Base-by-base conservation (phyloP, 2,329 filamentous ascomycete species). In the Ceratocystis cacaofunesta region DNA sequence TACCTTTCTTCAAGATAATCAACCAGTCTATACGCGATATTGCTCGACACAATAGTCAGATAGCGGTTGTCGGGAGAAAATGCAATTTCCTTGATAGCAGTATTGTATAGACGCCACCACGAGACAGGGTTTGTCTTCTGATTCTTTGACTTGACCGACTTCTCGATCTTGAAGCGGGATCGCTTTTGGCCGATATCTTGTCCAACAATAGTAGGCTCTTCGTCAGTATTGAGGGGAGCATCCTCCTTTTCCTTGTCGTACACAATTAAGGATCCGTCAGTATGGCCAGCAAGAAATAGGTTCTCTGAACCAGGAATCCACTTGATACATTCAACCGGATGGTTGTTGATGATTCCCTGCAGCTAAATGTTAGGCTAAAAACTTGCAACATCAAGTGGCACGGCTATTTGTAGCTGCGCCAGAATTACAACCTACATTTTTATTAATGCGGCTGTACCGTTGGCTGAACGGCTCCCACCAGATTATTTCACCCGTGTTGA, bases 211-310 rank as follows among this genome's bases (percentile, higher is more conserved):
- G 46, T 30, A 12, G 60, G 64, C 65, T 83, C 79, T 43, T 87
- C 82, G 72, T 95, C 90, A 0, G 88, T 81, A 2, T 84, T 80
- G 71, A 96, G 94, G 1, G 85, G 80, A 0, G 86, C 85, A 73
- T 96, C 92, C 69, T 96, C 92, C 73, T 94, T 96, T 72, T 96
- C 92, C 76, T 97, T 99, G 75, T 99, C 94, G 70, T 97, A 99
- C 1, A 97, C 90, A 2, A 99, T 83, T 57, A 99, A 75, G 2
- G 88, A 87, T 1, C 94, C 94, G 72, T 99, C 92, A 80, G 90
- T 89, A 73, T 97, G 92, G 10, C 91, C 88, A 10, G 92, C 92
- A 58, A 99, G 79, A 72, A 99, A 97, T 15, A 96, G 78, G 69
- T 89, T 95, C 72, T 99, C 94, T 5, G 92, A 96, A 32, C 90